Base-by-base conservation (phyloP, 2,329 filamentous ascomycete species). In the Alternaria sp. region DNA sequence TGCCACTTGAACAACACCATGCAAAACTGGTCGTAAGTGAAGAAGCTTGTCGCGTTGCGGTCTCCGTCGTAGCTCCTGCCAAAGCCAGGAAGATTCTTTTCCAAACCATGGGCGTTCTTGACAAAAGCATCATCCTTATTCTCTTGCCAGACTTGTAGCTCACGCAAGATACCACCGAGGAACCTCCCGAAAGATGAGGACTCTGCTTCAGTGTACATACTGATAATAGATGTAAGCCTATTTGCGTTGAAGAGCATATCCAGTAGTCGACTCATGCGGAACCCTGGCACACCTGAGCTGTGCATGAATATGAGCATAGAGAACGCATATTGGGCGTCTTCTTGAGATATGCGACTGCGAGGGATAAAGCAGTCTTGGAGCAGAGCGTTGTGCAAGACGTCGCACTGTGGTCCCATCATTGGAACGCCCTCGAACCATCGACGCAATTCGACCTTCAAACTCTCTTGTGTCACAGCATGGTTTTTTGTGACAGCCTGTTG, bases 321-420 rank as follows among this genome's bases (percentile, higher is more conserved):
- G 79, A 94, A 96, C 57, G 89, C 90, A 81, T 92, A 99, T 68
- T 97, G 92, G 0, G 94, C 92, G 76, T 99, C 95, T 51, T 91
- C 86, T 2, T 93, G 88, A 0, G 94, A 97, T 30, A 97, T 83
- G 27, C 95, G 85, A 18, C 96, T 85, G 43, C 95, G 90, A 10
- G 95, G 95, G n/a, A 98, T 80, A 67, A 99, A 89, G 75, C 95
- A 99, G 70, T 96, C 90, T 78, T 98, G 93, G 10, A 99, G 85
- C 18, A 99, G 81, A 4, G 87, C 85, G 69, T 93, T 88, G 54
- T 94, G 92, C 5, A 96, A 84, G 8, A 73, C 83, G 59, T 74
- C 71, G 3, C 74, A 73, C 91, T 89, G 40, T 85, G 81, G 70
- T 89, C 91, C 74, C 22, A 85, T 82, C 61, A 87, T 85, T 8